Base-by-base conservation (phyloP, 352 stramenopile genomes). In the Pythium utonaiense region DNA sequence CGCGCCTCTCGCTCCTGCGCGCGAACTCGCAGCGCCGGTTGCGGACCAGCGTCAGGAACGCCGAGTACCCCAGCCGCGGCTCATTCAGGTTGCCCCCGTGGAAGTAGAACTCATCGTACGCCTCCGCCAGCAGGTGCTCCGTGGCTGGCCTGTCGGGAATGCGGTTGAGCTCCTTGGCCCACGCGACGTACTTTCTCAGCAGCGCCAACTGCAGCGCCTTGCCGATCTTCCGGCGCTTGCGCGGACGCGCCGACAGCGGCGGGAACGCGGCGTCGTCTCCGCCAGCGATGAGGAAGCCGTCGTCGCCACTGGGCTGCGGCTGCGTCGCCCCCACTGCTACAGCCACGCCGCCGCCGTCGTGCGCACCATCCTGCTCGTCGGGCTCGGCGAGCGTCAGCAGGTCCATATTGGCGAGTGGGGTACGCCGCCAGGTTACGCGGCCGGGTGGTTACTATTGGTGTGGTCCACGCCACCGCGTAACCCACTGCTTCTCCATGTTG, bases 81-180 rank as follows among this genome's bases (percentile, higher is more conserved):
- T 90, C 80, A 56, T 76, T 77, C 8, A 84, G 40, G 49, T 72
- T 80, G 19, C 80, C 80, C 40, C 78, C 78, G 41, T 83, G 72
- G 49, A 84, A 79, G 53, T 83, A 86, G 52, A 86, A 90, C 70
- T 87, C 78, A 60, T 86, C 78, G 57, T 88, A 87, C 4, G 68
- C 80, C 21, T 87, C 72, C 38, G 83, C 70, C n/a, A 88, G 68
- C 34, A 90, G 40, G 33, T 84, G 78, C 62, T 88, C 78, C 9
- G 80, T 90, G 27, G 65, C 75, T 16, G 62, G 25, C 3, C 76
- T 67, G 44, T 80, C 75, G 24, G 80, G 80, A 24, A 87, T 45
- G 4, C 69, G 64, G 21, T 62, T 61, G 12, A 81, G 64, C 33
- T 86, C 65, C 52, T 80, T 86, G n/a, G 73, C 78, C 30, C 71